Base-by-base conservation (phyloP, 1,284 basidiomycete species). In the Ustilago cynodontis region DNA sequence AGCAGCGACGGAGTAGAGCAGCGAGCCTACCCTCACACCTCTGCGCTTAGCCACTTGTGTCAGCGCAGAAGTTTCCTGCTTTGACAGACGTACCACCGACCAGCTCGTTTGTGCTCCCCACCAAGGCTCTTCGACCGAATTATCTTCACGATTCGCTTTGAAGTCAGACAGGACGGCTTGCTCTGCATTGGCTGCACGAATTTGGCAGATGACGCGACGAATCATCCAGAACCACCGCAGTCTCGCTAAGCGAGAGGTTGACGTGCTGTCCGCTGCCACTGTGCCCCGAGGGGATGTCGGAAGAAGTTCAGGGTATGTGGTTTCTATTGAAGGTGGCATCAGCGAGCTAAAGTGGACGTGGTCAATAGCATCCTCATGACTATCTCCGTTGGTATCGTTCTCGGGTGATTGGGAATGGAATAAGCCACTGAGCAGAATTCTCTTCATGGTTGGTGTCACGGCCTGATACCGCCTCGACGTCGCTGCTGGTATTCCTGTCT, bases 201-300 rank as follows among this genome's bases (percentile, higher is more conserved):
- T 65, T 31, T 71, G 68, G 20, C 47, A 45, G 26, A 76, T 71
- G 50, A 67, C 54, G 4, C 64, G 71, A 29, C 74, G 65, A 18
- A 77, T 72, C 1, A 62, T 65, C 74, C 74, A 77, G 64, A 77
- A 77, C 74, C 74, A 77, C 5, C 74, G 65, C 33, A 53, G n/a
- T 10, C 63, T 65, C 13, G 70, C 66, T 11, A 59, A 53, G 0
- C 65, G 62, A 16, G 58, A 35, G 16, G 31, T 6, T 2, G 67
- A 51, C 18, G n/a, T 14, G 4, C 51, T 49, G 8, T 62, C 35
- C 24, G 28, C 35, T 7, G 37, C 31, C 11, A 49, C 10, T 14
- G 55, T 31, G 7, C 5, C 24, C 13, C 3, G 8, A 10, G 43
- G 3, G 14, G 57, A n/a, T 3, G 59, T 11, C 1, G 69, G 70